Evolutionary conservation across 2,329 filamentous ascomycete genomes (phyloP).

Genomic region (Colletotrichum echinochloae): DNA sequence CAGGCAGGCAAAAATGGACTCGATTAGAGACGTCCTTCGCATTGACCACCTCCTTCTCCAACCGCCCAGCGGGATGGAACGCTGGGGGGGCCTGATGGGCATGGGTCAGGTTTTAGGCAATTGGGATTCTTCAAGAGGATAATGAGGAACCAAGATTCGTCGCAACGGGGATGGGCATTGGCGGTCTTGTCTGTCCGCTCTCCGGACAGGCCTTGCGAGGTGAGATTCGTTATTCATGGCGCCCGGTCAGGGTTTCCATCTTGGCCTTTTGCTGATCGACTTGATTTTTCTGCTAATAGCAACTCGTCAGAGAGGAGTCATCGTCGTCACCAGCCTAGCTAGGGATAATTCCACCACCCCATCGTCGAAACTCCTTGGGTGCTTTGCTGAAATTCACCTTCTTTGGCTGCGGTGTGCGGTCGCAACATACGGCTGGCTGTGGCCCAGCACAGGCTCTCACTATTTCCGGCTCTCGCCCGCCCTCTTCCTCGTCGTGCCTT

Average conservation of each 20-base stretch:
- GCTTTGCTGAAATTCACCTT: neutral
- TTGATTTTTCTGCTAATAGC: neutral
- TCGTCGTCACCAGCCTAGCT: constrained; percentile 7
- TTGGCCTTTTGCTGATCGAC: neutral
- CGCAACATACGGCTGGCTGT: neutral
- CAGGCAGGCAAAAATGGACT: constrained; percentile 36
- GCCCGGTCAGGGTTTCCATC: neutral
- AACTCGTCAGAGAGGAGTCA: neutral
- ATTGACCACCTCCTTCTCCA: constrained; percentile 30
- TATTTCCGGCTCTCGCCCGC: neutral
- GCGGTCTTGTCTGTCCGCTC: neutral
- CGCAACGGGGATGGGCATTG: neutral
- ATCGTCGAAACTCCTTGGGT: constrained; percentile 18
- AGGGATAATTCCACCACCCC: constrained; percentile 13
- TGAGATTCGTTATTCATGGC: constrained; percentile 4
- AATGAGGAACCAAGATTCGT: constrained; percentile 12
- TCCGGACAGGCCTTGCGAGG: neutral
- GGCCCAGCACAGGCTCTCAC: neutral
- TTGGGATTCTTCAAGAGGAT: neutral
- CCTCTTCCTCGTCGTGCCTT: neutral
- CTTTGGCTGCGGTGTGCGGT: neutral
- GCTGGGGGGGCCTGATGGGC: neutral
- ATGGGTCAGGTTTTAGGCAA: neutral
- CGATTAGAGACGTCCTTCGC: constrained; percentile 14
- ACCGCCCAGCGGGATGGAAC: constrained; percentile 22